phyloP scores from a whole-genome alignment of 192 early-diverging fungal species.

The Coemansia sp. region DNA sequence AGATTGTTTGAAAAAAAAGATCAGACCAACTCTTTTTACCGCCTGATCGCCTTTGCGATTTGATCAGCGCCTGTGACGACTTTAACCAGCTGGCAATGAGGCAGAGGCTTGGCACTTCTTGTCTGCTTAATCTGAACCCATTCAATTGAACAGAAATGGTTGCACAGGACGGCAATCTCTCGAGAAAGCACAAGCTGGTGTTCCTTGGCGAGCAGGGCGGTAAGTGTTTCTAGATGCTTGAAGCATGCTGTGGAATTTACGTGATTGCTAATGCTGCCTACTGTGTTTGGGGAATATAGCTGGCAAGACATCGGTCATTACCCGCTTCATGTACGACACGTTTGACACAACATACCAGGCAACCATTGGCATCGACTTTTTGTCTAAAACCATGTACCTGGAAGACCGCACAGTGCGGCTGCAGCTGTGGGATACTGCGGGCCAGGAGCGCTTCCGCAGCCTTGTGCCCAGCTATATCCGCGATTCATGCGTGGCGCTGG shows the following conservation, averaged over 20 bases:
- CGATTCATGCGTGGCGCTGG: conserved; percentile 95
- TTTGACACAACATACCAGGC: conserved; percentile 98
- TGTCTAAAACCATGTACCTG: conserved; percentile 99
- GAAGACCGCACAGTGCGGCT: conserved; percentile 97
- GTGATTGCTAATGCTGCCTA: neutral
- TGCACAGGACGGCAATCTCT: conserved; percentile 58
- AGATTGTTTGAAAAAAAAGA: neutral
- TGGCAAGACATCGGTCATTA: conserved; percentile 98
- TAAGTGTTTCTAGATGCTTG: conserved; percentile 46
- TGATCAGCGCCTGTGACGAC: neutral
- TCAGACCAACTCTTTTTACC: neutral
- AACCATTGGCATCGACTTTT: conserved; percentile 99
- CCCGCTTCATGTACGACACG: conserved; percentile 99
- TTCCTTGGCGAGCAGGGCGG: conserved; percentile 99
- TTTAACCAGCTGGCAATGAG: neutral
- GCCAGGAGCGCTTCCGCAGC: conserved; percentile 97
- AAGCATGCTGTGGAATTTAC: neutral
- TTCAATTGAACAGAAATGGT: conserved; percentile 18
- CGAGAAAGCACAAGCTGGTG: conserved; percentile 96
- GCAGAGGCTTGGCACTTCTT: neutral
- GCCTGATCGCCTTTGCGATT: neutral
- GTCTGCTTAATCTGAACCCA: neutral
- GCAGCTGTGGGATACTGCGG: conserved; percentile 99
- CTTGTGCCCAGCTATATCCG: conserved; percentile 98
- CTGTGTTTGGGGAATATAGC: conserved; percentile 56